Percentiles rank a stretch among this genome's conserved stretches.
Evolutionary conservation across 2,329 filamentous ascomycete genomes (phyloP).

Genomic region (Chrysoporthe cubensis): DNA sequence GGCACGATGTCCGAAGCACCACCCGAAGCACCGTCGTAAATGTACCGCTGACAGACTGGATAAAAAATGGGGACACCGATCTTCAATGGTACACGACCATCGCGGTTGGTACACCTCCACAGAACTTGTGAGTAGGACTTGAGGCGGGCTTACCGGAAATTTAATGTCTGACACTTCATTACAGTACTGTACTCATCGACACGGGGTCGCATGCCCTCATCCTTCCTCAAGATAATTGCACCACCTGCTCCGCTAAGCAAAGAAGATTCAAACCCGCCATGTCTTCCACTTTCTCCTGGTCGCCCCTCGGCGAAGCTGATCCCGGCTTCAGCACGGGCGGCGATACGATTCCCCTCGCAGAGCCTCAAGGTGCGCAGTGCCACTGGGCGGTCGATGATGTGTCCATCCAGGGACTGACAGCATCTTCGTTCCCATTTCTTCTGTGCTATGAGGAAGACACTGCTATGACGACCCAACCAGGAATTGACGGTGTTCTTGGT

Average conservation of each 20-base stretch:
- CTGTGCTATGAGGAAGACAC: conserved; percentile 22
- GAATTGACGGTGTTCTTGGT: conserved; percentile 28
- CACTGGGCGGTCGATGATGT: conserved; percentile 18
- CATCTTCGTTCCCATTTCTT: conserved; percentile 11
- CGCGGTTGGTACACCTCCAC: conserved; percentile 22
- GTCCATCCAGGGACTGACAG: conserved; percentile 16
- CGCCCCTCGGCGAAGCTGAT: neutral
- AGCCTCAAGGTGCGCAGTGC: conserved; percentile 10
- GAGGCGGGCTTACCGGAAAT: neutral
- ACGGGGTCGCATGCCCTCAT: conserved; percentile 22
- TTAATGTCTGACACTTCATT: neutral
- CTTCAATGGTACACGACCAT: conserved; percentile 26
- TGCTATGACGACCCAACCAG: conserved; percentile 13
- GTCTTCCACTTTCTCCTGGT: conserved; percentile 24
- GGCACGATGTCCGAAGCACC: neutral
- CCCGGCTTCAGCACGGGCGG: conserved; percentile 20
- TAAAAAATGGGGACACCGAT: conserved; percentile 24
- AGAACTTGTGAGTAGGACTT: conserved; percentile 15
- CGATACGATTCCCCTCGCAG: conserved; percentile 23
- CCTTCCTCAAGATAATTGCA: conserved; percentile 23
- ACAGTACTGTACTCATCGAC: conserved; percentile 26
- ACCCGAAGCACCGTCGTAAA: conserved; percentile 3
- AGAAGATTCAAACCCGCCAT: conserved; percentile 18
- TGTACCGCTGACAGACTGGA: conserved; percentile 21
- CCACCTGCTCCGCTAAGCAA: conserved; percentile 20